Evolutionary conservation across 306 rosid species (phyloP).

Genomic region (Cicer bijugum): DNA sequence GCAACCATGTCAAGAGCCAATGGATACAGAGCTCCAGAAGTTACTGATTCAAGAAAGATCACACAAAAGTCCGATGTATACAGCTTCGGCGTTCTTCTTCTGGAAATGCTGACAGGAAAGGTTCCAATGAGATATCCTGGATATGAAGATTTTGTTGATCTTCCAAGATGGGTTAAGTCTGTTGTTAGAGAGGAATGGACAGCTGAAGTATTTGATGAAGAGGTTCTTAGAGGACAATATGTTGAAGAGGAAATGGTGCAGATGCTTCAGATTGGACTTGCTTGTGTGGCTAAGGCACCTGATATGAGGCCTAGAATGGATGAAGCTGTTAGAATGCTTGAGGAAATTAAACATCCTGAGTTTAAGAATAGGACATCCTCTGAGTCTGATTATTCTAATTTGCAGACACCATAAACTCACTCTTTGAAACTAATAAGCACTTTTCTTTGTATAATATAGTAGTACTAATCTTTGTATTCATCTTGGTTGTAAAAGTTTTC

Average conservation of each 20-base stretch:
- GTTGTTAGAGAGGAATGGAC: conserved; percentile 94
- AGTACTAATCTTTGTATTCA: conserved; percentile 38
- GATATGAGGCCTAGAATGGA: conserved; percentile 72
- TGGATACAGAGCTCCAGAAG: conserved; percentile 80
- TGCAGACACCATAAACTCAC: conserved; percentile 57
- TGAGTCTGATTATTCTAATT: conserved; percentile 60
- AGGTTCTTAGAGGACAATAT: conserved; percentile 61
- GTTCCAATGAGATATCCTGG: conserved; percentile 63
- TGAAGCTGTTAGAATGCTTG: conserved; percentile 65
- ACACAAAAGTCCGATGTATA: conserved; percentile 75
- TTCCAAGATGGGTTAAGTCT: conserved; percentile 85
- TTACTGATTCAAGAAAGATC: conserved; percentile 58
- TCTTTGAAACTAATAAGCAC: conserved; percentile 41
- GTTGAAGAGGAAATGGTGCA: conserved; percentile 87
- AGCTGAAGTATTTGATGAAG: conserved; percentile 81
- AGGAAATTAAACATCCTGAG: conserved; percentile 64
- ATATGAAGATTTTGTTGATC: conserved; percentile 64
- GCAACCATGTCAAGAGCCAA: conserved; percentile 60
- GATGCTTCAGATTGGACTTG: conserved; percentile 78
- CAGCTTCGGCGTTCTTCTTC: conserved; percentile 78
- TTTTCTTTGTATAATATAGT: conserved; percentile 44
- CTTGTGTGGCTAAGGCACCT: conserved; percentile 64
- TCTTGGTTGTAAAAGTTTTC: conserved; percentile 37
- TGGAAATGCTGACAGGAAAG: conserved; percentile 82
- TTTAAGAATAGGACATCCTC: conserved; percentile 60